Percentiles rank a stretch among this genome's conserved stretches.
These are phyloP conservation scores for Ambrosiella xylebori DNA, from an alignment of 2,329 filamentous ascomycete species.

Conservation along the genomic window DNA sequence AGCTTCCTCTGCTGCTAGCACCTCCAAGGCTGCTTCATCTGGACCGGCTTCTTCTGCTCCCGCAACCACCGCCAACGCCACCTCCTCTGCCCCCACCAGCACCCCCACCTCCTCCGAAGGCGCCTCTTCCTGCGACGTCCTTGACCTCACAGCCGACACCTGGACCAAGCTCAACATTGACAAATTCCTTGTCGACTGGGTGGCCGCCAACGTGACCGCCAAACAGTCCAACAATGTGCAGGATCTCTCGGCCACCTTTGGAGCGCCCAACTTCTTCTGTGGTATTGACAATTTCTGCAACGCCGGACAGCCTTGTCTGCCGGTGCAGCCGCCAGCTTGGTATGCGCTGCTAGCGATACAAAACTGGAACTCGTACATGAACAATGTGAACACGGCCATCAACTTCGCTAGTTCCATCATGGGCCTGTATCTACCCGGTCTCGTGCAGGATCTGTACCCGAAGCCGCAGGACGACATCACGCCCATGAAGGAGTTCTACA, in stretches of 20 bases:
- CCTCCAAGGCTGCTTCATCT: neutral
- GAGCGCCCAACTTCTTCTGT: conserved; percentile 14
- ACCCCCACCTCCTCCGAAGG: neutral
- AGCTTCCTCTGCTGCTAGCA: neutral
- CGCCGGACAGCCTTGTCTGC: conserved; percentile 14
- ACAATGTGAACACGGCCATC: conserved; percentile 14
- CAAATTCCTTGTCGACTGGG: conserved; percentile 8
- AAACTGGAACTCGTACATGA: conserved; percentile 14
- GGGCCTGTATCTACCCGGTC: conserved; percentile 11
- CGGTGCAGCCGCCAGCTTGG: conserved; percentile 12
- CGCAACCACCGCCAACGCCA: neutral
- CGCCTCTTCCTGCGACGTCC: neutral
- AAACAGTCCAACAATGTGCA: conserved; percentile 11
- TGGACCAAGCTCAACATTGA: conserved; percentile 5
- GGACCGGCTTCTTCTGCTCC: neutral
- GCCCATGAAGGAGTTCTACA: conserved; percentile 9
- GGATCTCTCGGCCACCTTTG: conserved; percentile 11
- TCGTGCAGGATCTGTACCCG: conserved; percentile 13
- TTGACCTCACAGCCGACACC: neutral
- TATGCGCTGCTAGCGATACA: conserved; percentile 13
- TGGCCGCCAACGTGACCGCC: conserved; percentile 8
- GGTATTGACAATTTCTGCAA: conserved; percentile 13
- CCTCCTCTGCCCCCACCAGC: neutral
- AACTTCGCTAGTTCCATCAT: conserved; percentile 14
- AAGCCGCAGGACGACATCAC: conserved; percentile 12